phyloP scores from a whole-genome alignment of 805 yeast species.

The Kockiozyma suomiensis region DNA sequence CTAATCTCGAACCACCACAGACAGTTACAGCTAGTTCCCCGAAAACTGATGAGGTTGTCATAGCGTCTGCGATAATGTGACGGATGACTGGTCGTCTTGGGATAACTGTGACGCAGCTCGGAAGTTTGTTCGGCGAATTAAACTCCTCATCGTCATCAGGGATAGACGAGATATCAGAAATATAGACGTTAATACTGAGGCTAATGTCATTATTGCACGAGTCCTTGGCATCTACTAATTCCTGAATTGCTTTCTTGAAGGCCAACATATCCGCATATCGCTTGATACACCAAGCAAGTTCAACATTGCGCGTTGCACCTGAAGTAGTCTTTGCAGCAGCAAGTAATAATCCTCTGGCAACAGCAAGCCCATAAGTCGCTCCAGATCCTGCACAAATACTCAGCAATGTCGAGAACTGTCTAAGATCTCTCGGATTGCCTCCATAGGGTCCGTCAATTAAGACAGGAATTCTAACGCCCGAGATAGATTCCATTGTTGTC shows the following conservation, averaged over 20 bases:
- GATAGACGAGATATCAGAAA: constrained; percentile 1
- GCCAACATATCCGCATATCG: neutral
- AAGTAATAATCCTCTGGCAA: constrained; percentile 2
- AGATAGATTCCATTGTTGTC: neutral
- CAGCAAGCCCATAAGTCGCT: constrained; percentile 49
- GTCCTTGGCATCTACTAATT: constrained; percentile 1
- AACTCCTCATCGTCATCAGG: constrained; percentile 1
- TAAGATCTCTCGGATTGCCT: constrained; percentile 47
- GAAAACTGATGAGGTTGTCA: constrained; percentile 7
- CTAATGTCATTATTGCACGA: neutral
- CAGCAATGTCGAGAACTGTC: constrained; percentile 47
- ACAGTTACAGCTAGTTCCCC: constrained; percentile 35
- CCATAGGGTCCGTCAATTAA: constrained; percentile 54
- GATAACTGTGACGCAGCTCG: neutral
- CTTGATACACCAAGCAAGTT: constrained; percentile 3
- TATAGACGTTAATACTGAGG: constrained; percentile 3
- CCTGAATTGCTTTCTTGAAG: neutral
- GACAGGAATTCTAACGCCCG: constrained; percentile 41
- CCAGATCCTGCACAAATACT: constrained; percentile 53
- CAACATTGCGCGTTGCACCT: neutral
- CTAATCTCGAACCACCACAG: constrained; percentile 33
- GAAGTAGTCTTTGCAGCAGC: neutral
- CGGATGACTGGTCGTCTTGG: constrained; percentile 19
- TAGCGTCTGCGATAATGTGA: constrained; percentile 2
- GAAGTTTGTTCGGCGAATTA: neutral